These are phyloP conservation scores for Geotrichum macrosporum DNA, from an alignment of 1,139 yeast species.

Conservation along the genomic window DNA sequence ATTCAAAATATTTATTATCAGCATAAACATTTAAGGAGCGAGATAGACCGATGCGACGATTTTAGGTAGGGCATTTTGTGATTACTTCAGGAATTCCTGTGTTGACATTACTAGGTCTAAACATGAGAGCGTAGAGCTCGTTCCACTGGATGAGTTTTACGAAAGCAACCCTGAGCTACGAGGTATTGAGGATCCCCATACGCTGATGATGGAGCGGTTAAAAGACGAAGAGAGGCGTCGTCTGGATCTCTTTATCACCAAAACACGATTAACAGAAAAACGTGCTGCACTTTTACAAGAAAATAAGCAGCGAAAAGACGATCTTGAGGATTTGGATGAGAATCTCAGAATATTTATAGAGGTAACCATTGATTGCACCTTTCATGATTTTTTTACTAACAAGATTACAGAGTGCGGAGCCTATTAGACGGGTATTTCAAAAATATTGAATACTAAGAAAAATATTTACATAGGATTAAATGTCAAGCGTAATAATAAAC, in stretches of 20 bases:
- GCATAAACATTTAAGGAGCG: slow-evolving; percentile 34
- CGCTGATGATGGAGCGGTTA: slow-evolving; percentile 34
- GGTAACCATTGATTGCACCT: slow-evolving; percentile 3
- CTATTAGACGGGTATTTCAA: slow-evolving; percentile 27
- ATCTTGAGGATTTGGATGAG: slow-evolving; percentile 28
- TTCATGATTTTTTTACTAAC: slow-evolving; percentile 5
- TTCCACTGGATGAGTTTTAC: slow-evolving; percentile 33
- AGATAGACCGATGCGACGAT: slow-evolving; percentile 33
- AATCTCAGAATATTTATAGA: slow-evolving; percentile 31
- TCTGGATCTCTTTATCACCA: slow-evolving; percentile 29
- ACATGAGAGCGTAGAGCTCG: slow-evolving; percentile 33
- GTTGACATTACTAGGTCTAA: slow-evolving; percentile 21
- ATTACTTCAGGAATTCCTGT: not conserved
- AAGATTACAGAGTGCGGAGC: slow-evolving; percentile 25
- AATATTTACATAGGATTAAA: slow-evolving; percentile 6
- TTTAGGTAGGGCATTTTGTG: slow-evolving; percentile 22
- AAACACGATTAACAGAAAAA: slow-evolving; percentile 29
- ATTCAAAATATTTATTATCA: slow-evolving; percentile 37
- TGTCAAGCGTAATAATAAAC: not conserved
- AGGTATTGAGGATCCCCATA: slow-evolving; percentile 26
- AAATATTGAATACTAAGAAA: slow-evolving; percentile 22
- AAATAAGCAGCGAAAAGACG: slow-evolving; percentile 31
- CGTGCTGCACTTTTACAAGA: slow-evolving; percentile 28
- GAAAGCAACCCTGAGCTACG: slow-evolving; percentile 30
- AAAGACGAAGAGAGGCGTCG: slow-evolving; percentile 35